Base-by-base conservation (phyloP, 2,329 filamentous ascomycete genomes). In the Fusarium oxysporum region DNA sequence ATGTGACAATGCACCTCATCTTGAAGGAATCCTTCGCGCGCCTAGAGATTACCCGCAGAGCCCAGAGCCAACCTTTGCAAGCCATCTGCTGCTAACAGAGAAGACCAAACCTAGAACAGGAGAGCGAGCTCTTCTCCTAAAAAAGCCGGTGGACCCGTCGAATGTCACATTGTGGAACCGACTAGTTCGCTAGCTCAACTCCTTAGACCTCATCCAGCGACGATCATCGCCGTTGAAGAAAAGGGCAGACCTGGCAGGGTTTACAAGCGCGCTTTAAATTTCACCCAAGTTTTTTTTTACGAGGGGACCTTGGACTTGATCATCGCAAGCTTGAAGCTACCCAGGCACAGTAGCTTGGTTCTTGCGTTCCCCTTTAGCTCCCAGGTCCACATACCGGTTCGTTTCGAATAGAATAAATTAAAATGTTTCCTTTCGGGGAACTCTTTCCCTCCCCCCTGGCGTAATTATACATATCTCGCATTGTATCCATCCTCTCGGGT, bases 381-480 rank as follows among this genome's bases (percentile, higher is more conserved):
- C 17, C 23, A 38, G 19, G 19, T n/a, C 23, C 50, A 54, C 50
- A 16, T 53, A 35, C 48, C 30, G n/a, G 30, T 35, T n/a, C 38
- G 58, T 61, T 61, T 61, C 50, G 32, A 55, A 23, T 50, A 37
- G 32, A 35, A 35, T 19, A 43, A 61, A 56, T 56, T 56, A 37
- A 56, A 61, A 30, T 43, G 48, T 61, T 41, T 59, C 56, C 47
- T 21, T 30, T 32, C 32, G 41, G 32, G 23, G n/a, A 28, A 37
- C 8, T 23, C n/a, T 6, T 21, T 2, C 19, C 12, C 11, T 5
- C 9, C 28, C 9, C 58, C 38, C 33, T 57, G 65, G 65, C 50
- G 50, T 25, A 23, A 35, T 68, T 59, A 30, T 69, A 69, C 65
- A 69, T 70, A 68, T 67, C 19, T 28, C 48, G 25, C 41, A 51